phyloP scores from a whole-genome alignment of 139 green algal genomes.

The Trebouxia sp. region DNA sequence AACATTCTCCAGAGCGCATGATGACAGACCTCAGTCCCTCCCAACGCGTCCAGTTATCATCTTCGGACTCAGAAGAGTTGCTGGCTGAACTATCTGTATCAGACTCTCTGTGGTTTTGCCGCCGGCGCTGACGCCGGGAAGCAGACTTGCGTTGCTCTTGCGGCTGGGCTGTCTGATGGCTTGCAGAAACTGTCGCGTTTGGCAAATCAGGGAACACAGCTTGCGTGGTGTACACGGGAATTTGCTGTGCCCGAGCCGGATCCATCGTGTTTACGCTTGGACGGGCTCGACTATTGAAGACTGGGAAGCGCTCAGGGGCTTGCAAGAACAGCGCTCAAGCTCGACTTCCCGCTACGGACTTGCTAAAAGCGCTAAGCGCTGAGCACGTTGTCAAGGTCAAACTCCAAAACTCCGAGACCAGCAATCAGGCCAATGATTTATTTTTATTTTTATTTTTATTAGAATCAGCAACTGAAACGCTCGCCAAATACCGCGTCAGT shows the following conservation, averaged over 20 bases:
- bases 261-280: too few species aligned
- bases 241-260: too few species aligned
- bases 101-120: not conserved
- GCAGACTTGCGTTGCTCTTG: not conserved
- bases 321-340: too few species aligned
- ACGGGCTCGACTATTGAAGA: too few species aligned
- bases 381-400: too few species aligned
- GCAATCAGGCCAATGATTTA: not conserved
- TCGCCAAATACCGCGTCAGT: not conserved
- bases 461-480: not conserved
- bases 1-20: too few species aligned
- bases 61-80: slow-evolving; percentile 2
- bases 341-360: too few species aligned
- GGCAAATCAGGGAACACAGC: not conserved
- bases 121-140: not conserved
- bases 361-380: too few species aligned
- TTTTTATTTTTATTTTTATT: not conserved
- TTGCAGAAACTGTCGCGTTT: not conserved
- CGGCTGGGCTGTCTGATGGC: not conserved
- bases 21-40: not conserved
- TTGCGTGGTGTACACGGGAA: not conserved
- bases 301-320: too few species aligned
- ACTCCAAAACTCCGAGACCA: not conserved
- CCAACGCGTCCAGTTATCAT: slow-evolving; percentile 7
- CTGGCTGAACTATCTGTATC: not conserved